phyloP scores from a whole-genome alignment of 257 asterid species.

The Marsdenia floribunda region DNA sequence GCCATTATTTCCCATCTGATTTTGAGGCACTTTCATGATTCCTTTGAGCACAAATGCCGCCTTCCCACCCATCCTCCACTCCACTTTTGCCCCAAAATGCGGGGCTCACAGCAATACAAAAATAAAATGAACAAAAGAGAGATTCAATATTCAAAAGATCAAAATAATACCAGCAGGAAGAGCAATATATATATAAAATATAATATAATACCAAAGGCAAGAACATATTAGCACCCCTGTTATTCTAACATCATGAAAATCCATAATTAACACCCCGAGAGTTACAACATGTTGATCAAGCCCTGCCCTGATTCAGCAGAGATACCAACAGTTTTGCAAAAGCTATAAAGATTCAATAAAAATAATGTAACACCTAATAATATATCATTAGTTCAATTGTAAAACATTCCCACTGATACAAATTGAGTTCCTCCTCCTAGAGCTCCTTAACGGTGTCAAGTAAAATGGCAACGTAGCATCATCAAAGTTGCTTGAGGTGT shows the following conservation, averaged over 20 bases:
- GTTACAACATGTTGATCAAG: slow-evolving; percentile 7
- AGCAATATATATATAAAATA: neutral
- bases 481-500: slow-evolving; percentile 36
- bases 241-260: slow-evolving; percentile 14
- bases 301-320: neutral
- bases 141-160: neutral
- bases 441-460: slow-evolving; percentile 70
- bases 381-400: slow-evolving; percentile 25
- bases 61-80: neutral
- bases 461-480: slow-evolving; percentile 55
- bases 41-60: neutral
- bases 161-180: neutral
- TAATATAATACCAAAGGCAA: neutral
- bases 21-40: neutral
- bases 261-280: neutral
- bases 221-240: slow-evolving; percentile 2
- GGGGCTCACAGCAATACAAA: neutral
- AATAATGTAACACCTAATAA: slow-evolving; percentile 14
- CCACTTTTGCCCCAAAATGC: neutral
- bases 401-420: slow-evolving; percentile 34
- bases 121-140: neutral
- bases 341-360: slow-evolving; percentile 21
- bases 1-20: neutral
- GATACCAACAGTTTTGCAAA: slow-evolving; percentile 22
- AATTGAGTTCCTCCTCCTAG: slow-evolving; percentile 44